These are phyloP conservation scores for Stephanodiscus minutulus DNA, from an alignment of 108 stramenopile genomes.

Conservation along the genomic window DNA sequence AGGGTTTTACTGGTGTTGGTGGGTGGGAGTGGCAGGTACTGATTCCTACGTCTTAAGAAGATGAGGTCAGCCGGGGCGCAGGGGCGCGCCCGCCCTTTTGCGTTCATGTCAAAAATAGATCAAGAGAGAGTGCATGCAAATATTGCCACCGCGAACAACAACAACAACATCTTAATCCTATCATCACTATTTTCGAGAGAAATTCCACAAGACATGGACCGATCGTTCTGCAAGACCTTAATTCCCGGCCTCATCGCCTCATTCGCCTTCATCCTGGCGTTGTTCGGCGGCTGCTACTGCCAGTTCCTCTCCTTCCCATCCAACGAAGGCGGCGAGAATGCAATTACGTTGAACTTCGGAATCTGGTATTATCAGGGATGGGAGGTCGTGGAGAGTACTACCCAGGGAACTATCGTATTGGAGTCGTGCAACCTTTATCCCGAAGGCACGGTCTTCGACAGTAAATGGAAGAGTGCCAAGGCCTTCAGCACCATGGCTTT, in stretches of 20 bases:
- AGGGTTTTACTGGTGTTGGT: too few relatives aligned
- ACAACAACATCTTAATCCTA: too few relatives aligned
- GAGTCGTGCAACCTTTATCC: slow-evolving; percentile 36
- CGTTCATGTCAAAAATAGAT: too few relatives aligned
- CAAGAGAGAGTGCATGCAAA: too few relatives aligned
- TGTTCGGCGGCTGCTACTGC: slow-evolving; percentile 39
- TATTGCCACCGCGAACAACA: too few relatives aligned
- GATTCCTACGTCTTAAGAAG: too few relatives aligned
- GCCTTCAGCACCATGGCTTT: slow-evolving; percentile 47
- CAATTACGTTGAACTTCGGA: slow-evolving; percentile 38
- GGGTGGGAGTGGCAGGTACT: too few relatives aligned
- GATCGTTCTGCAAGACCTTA: neutral
- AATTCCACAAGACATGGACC: neutral
- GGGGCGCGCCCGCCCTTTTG: too few relatives aligned
- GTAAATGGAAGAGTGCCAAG: slow-evolving; percentile 43
- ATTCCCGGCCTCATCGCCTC: slow-evolving; percentile 31
- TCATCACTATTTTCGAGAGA: neutral
- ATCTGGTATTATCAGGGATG: slow-evolving; percentile 44
- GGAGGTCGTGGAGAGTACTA: slow-evolving; percentile 7
- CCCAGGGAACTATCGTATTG: slow-evolving; percentile 22
- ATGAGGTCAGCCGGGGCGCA: too few relatives aligned
- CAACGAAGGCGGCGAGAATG: slow-evolving; percentile 5
- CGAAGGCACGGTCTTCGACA: slow-evolving; percentile 23
- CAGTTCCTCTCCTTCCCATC: slow-evolving; percentile 40
- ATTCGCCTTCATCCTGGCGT: slow-evolving; percentile 27